Evolutionary conservation across 1,284 basidiomycete species (phyloP), one percentile per base, ranked within the genome.

Genomic region (Pulchroboletus neoregius): DNA sequence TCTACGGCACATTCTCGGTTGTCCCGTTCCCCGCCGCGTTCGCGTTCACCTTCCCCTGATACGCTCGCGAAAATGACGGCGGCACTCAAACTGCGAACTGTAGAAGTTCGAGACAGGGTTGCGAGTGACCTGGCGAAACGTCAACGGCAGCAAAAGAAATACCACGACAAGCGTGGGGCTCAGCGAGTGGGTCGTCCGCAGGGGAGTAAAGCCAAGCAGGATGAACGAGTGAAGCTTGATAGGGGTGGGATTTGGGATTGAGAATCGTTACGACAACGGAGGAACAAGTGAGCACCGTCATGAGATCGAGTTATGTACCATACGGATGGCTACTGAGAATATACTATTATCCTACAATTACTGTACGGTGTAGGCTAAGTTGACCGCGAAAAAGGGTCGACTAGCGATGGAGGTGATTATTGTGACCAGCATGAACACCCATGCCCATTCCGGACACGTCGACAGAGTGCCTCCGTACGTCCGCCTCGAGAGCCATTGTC

Each of bases 181-280:
- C 75, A 77, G 48, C 75, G 79, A 51, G 81, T 78, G 23, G 91
- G 91, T 22, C 74, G 88, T 36, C 72, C 81, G 16, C 82, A 84
- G 57, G 91, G 92, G 13, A 89, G 87, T 62, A 94, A 94, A 66
- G 87, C 84, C 51, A 94, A 92, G 69, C 80, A 81, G 58, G 87
- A 89, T 57, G 76, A 69, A 27, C 74, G 78, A 49, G 76, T 89
- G 26, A 79, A 81, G 58, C 57, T 83, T 9, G 83, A 86, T 59
- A 72, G 71, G 47, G 71, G 75, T 52, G 80, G 76, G 20, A 68
- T 80, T 35, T 88, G 86, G 84, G 82, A 79, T 37, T 84, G 48
- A 62, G 44, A 46, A 50, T 36, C 32, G 52, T 53, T 52, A 58
- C 55, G 52, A 49, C 46, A 43, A 33, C 43, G 45, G 50, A 40